Evolutionary conservation across 2,329 filamentous ascomycete species (phyloP).

Genomic region (Chrysosporium keratinophilum): DNA sequence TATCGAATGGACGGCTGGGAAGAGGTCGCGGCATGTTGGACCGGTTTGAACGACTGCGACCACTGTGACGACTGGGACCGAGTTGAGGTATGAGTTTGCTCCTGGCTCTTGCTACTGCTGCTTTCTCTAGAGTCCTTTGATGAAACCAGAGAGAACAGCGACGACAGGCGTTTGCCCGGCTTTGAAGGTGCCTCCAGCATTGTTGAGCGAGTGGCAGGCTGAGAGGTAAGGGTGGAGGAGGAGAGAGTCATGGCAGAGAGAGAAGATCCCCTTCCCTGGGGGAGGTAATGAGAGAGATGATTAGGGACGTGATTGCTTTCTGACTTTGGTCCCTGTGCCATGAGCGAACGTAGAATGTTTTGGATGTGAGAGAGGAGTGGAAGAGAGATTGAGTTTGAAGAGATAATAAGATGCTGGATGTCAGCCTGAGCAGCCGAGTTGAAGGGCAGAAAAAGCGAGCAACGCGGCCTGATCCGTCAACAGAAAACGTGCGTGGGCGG

Average conservation of each 20-base stretch:
- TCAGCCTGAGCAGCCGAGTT: too few species aligned
- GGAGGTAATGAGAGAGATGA: neutral
- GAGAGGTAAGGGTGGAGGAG: neutral
- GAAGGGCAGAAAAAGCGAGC: neutral
- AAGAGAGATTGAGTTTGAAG: conserved; percentile 3
- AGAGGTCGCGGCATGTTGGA: neutral
- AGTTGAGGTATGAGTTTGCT: conserved; percentile 4
- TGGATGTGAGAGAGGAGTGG: neutral
- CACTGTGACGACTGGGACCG: conserved; percentile 25
- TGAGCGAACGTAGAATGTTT: conserved; percentile 1
- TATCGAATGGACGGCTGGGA: conserved; percentile 12
- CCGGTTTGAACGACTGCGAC: conserved; percentile 21
- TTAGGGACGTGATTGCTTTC: neutral
- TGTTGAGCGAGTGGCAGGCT: neutral
- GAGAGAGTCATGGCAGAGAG: neutral
- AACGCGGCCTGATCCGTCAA: conserved; percentile 5
- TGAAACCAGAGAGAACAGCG: conserved; percentile 35
- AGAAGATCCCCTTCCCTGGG: neutral
- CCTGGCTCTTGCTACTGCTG: neutral
- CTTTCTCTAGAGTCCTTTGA: conserved; percentile 23
- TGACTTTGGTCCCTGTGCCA: neutral
- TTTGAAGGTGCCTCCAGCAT: conserved; percentile 33
- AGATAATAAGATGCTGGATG: neutral
- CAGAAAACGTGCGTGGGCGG: neutral
- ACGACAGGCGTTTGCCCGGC: conserved; percentile 38